Evolutionary conservation across 2,329 filamentous ascomycete species (phyloP).

Genomic region (Amesomyces nigricolor): DNA sequence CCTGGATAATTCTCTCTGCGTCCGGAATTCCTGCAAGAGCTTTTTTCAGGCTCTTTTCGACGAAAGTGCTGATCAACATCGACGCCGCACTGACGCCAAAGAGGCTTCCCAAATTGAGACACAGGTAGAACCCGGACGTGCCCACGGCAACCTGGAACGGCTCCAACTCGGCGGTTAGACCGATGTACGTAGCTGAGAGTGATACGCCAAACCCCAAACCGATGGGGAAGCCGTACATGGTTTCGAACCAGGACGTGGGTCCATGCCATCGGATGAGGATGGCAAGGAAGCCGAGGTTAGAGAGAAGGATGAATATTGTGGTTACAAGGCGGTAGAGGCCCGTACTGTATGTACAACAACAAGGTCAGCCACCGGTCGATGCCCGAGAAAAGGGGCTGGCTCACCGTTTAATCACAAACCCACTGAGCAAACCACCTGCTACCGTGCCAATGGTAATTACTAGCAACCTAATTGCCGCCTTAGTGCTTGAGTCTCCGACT

Average conservation of each 20-base stretch:
- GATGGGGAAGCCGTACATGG: constrained; percentile 14
- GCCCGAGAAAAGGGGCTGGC: not conserved
- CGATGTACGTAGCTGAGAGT: constrained; percentile 14
- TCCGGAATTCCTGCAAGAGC: not conserved
- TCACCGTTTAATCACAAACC: constrained; percentile 9
- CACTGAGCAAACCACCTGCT: constrained; percentile 8
- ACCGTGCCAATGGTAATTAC: constrained; percentile 13
- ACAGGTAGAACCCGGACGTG: constrained; percentile 13
- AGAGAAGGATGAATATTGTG: not conserved
- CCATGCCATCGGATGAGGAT: constrained; percentile 10
- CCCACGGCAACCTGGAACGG: constrained; percentile 5
- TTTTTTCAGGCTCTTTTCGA: constrained; percentile 1
- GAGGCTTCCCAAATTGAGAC: constrained; percentile 12
- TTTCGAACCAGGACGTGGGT: constrained; percentile 6
- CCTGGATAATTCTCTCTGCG: not conserved
- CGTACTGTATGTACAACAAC: not conserved
- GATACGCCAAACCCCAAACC: constrained; percentile 16
- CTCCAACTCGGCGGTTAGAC: constrained; percentile 10
- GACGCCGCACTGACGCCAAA: constrained; percentile 10
- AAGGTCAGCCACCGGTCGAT: no score
- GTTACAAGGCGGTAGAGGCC: constrained; percentile 12
- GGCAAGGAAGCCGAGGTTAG: constrained; percentile 7
- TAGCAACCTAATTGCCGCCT: constrained; percentile 1
- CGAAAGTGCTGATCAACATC: constrained; percentile 5
- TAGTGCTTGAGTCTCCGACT: not conserved